A percentile compares a stretch with the other conserved stretches of the same genome.
Conservation (phyloP, 2,329 filamentous ascomycete species). For the Dactylellina sp. region DNA sequence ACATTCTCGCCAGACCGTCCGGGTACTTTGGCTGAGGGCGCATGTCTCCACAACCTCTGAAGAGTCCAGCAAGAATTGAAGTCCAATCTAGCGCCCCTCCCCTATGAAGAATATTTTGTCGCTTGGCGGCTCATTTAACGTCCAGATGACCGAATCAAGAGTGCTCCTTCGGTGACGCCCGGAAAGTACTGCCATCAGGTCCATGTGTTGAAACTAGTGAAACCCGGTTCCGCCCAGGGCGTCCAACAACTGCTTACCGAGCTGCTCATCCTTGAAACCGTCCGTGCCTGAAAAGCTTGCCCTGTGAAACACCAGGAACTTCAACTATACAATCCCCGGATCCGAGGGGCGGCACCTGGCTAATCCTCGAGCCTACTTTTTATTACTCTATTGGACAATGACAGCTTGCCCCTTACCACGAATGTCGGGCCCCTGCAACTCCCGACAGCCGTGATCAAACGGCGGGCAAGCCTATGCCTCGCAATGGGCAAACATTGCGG, state of each 20-base stretch:
- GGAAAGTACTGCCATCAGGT: neutral
- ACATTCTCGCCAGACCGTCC: neutral
- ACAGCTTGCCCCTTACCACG: slow-evolving; percentile 14
- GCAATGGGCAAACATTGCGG: slow-evolving; percentile 5
- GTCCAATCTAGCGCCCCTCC: neutral
- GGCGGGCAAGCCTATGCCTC: neutral
- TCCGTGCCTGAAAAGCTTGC: slow-evolving; percentile 42
- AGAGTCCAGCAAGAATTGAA: neutral
- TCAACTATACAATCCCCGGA: slow-evolving; percentile 37
- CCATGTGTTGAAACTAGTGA: slow-evolving; percentile 36
- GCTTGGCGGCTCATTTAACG: slow-evolving; percentile 1
- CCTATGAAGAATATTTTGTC: neutral
- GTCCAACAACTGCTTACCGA: slow-evolving; percentile 34
- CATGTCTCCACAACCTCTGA: slow-evolving; percentile 17
- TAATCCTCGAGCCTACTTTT: neutral
- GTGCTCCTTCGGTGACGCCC: neutral
- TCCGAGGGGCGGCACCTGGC: slow-evolving; percentile 8
- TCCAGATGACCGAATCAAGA: neutral
- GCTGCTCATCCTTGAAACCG: slow-evolving; percentile 44
- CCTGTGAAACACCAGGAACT: slow-evolving; percentile 50
- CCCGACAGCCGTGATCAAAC: slow-evolving; percentile 8
- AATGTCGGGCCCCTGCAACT: slow-evolving; percentile 5
- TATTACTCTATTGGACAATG: slow-evolving; percentile 8
- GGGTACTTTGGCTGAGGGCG: slow-evolving; percentile 23
- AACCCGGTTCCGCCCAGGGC: slow-evolving; percentile 25